Evolutionary conservation across 441 rosid species (phyloP).

Genomic region (Bocquillonia castaneifolia): DNA sequence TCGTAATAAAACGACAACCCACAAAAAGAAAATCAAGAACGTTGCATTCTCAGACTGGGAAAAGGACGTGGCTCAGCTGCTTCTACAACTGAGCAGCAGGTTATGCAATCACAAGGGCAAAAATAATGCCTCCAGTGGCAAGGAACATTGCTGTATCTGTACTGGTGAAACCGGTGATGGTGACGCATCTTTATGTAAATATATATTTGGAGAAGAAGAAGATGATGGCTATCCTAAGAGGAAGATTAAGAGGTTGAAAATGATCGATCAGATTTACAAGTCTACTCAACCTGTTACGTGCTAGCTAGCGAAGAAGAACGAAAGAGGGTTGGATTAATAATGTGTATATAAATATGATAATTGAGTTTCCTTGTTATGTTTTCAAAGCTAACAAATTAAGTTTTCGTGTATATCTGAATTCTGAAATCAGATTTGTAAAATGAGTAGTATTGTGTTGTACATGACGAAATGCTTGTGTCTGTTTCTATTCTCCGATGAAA

Average conservation of each 20-base stretch:
- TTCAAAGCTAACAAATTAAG: no score
- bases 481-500: no score
- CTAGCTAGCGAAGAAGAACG: not conserved
- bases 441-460: no score
- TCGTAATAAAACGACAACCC: not conserved
- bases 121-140: no score
- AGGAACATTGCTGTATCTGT: no score
- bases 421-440: no score
- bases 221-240: conserved; percentile 8
- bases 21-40: not conserved
- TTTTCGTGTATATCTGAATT: no score
- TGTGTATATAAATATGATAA: not conserved
- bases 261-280: conserved; percentile 5
- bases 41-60: conserved; percentile 6
- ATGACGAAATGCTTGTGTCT: no score
- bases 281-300: conserved; percentile 2
- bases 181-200: not conserved
- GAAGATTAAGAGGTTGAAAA: conserved; percentile 1
- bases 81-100: not conserved
- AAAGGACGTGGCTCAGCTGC: conserved; percentile 4
- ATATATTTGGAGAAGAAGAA: not conserved
- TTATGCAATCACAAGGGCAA: not conserved
- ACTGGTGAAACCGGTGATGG: not conserved
- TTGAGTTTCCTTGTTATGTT: no score
- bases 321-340: not conserved